Base-by-base conservation (phyloP, 495 filamentous ascomycete genomes). In the Trichoderma reesei region DNA sequence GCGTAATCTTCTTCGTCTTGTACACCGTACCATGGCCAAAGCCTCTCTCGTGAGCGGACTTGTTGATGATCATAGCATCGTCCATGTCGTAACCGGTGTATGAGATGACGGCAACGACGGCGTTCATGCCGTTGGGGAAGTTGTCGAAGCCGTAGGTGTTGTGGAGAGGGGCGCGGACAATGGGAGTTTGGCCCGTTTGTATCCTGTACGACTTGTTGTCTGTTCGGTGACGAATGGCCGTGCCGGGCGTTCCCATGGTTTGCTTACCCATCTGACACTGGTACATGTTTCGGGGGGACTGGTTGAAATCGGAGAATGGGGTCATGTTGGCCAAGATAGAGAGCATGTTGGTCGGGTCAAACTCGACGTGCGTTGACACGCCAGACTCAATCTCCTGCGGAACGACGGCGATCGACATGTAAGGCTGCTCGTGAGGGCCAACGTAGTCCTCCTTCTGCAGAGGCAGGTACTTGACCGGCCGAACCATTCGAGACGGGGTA, bases 51-150 rank as follows among this genome's bases (percentile, higher is more conserved):
- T 97, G 90, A 3, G 93, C 86, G 14, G 93, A 97, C 73, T 98
- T 98, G 80, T 97, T 97, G 70, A 98, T 82, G 68, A 98, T 97
- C 94, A 98, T 98, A 73, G 94, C 94, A 77, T 98, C 94, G 79
- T 98, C 94, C 94, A 98, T 98, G 81, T 98, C 94, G 73, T 97
- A 98, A 54, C 93, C 94, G 6, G 94, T 98, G 76, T 98, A 98
- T 5, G 94, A 96, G 65, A 98, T 96, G 72, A 98, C 96, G 62
- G 94, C 94, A 64, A 98, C 94, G 34, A 98, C 84, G 9, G 92
- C 91, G 73, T 98, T 98, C 69, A 84, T 92, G n/a, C 94, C 94
- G 71, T 98, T 96, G 61, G 94, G 94, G 75, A 96, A 98, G 78
- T 98, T 97, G 75, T 98, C 94, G 64, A 98, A 85, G 18, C 93